Conservation (phyloP, 257 asterid species). For the Lycium barbarum region DNA sequence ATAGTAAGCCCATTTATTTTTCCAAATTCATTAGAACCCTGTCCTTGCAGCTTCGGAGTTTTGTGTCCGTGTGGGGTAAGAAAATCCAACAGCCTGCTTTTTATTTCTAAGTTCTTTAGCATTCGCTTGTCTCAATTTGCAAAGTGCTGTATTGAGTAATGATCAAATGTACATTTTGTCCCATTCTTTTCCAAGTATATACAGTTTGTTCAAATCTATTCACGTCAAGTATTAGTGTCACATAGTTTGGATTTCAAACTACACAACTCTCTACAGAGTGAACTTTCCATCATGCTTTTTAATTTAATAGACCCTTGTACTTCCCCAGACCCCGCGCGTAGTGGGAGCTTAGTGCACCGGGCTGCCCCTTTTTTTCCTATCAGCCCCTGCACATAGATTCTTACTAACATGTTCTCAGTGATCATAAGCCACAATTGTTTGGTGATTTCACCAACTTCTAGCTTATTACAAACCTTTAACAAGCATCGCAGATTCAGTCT, state of each 20-base stretch:
- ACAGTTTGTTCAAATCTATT: not conserved
- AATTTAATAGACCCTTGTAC: not conserved
- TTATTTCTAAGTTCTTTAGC: not conserved
- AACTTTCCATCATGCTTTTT: not conserved
- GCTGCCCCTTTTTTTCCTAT: not conserved
- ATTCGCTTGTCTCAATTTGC: not conserved
- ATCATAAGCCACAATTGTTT: not conserved
- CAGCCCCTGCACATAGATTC: not conserved
- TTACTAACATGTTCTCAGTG: not conserved
- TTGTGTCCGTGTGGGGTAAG: not conserved
- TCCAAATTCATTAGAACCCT: constrained; percentile 1
- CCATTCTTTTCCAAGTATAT: constrained; percentile 1
- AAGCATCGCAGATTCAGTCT: not conserved
- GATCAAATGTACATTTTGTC: constrained; percentile 7
- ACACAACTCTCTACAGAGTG: not conserved
- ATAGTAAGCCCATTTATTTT: not conserved
- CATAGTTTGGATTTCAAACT: constrained; percentile 12
- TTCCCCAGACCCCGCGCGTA: no score
- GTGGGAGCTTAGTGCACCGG: no score
- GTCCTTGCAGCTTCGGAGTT: constrained; percentile 2
- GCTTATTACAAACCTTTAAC: not conserved
- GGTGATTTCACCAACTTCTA: constrained; percentile 8
- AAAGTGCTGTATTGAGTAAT: not conserved
- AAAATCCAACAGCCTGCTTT: constrained; percentile 10
- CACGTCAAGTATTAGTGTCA: not conserved